Evolutionary conservation across 208 protist species (phyloP).

Genomic region (Lotmaria passim): DNA sequence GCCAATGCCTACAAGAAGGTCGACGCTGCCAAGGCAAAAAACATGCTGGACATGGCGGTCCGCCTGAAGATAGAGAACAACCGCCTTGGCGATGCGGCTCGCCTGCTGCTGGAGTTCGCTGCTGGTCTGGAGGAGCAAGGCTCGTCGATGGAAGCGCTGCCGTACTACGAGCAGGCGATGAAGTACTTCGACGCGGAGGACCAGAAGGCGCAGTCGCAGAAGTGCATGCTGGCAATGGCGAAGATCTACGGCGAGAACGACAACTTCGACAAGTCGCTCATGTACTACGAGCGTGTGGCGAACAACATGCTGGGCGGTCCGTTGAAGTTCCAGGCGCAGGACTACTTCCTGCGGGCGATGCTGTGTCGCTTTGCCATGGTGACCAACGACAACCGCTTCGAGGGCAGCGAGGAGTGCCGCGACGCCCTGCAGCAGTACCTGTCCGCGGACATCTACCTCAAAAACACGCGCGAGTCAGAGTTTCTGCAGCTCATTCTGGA

Average conservation of each 20-base stretch:
- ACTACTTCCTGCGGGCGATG: slow-evolving; percentile 85
- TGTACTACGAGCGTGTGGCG: slow-evolving; percentile 81
- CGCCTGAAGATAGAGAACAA: slow-evolving; percentile 79
- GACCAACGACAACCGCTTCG: slow-evolving; percentile 74
- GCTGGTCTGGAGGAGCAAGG: slow-evolving; percentile 63
- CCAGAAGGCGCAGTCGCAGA: slow-evolving; percentile 70
- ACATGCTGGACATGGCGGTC: slow-evolving; percentile 71
- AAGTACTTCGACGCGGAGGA: slow-evolving; percentile 87
- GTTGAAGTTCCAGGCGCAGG: slow-evolving; percentile 87
- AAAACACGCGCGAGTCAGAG: slow-evolving; percentile 81
- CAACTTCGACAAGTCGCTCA: slow-evolving; percentile 80
- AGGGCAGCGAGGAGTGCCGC: slow-evolving; percentile 64
- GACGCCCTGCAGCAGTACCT: slow-evolving; percentile 80
- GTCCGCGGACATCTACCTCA: slow-evolving; percentile 65
- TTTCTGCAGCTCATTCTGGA: slow-evolving; percentile 76
- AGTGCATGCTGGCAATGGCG: slow-evolving; percentile 83
- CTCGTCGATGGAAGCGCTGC: slow-evolving; percentile 63
- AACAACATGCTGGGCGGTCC: slow-evolving; percentile 72
- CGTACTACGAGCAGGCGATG: slow-evolving; percentile 80
- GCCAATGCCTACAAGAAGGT: slow-evolving; percentile 71
- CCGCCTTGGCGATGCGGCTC: slow-evolving; percentile 59
- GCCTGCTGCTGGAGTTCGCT: slow-evolving; percentile 76
- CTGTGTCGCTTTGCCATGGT: slow-evolving; percentile 82
- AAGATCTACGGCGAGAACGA: slow-evolving; percentile 81
- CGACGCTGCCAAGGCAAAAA: slow-evolving; percentile 60